Conservation (phyloP, 164 flowering plant species). For the Piper betle region DNA sequence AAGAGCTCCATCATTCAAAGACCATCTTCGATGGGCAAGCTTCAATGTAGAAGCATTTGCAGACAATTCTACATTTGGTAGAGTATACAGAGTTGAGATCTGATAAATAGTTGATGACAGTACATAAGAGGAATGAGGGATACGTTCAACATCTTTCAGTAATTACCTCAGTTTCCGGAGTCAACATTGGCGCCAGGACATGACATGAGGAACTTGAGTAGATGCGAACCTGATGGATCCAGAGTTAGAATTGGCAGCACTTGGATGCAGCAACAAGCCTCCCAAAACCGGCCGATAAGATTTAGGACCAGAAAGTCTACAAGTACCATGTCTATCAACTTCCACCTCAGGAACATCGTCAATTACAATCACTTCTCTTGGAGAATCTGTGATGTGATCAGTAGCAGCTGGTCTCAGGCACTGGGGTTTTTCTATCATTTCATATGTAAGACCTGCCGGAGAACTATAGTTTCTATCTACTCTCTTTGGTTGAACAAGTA, state of each 20-base stretch:
- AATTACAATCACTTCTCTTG: conserved; percentile 38
- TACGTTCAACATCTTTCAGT: conserved; percentile 19
- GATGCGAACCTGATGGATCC: conserved; percentile 13
- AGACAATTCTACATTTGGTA: conserved; percentile 15
- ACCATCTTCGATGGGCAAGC: neutral
- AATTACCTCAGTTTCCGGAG: conserved; percentile 25
- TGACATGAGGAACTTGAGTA: conserved; percentile 13
- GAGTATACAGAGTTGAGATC: conserved; percentile 22
- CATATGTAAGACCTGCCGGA: conserved; percentile 4
- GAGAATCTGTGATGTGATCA: conserved; percentile 8
- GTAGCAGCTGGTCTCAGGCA: conserved; percentile 10
- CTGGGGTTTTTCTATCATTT: conserved; percentile 10
- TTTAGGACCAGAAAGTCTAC: conserved; percentile 7
- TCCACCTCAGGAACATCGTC: conserved; percentile 41
- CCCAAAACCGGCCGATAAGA: conserved; percentile 9
- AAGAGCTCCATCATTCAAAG: neutral
- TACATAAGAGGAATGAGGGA: conserved; percentile 17
- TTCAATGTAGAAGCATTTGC: neutral
- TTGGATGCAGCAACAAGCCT: conserved; percentile 11
- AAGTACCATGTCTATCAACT: conserved; percentile 7
- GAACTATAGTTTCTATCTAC: conserved; percentile 8
- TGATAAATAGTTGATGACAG: conserved; percentile 21
- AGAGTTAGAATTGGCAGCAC: conserved; percentile 7
- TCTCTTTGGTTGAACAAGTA: conserved; percentile 7
- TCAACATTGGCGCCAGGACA: conserved; percentile 16